Percentiles rank a stretch among this genome's conserved stretches.
Evolutionary conservation across 1,284 basidiomycete genomes (phyloP).

Genomic region (Leccinum solheimii): DNA sequence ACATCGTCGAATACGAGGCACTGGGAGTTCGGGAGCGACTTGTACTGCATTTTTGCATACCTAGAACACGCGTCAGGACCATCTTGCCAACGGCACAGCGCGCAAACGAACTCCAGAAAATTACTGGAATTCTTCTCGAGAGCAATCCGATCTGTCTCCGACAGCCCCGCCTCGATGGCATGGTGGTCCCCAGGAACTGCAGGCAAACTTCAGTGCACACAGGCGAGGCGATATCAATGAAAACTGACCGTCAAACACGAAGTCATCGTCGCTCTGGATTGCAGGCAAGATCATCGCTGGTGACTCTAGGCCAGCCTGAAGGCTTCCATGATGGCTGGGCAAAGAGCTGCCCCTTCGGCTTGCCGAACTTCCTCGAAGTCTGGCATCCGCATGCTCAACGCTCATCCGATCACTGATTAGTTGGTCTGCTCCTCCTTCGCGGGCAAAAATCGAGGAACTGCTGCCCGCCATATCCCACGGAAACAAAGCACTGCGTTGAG

Average conservation of each 20-base stretch:
- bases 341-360: conserved; percentile 54
- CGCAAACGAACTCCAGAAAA: conserved; percentile 64
- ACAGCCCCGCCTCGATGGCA: conserved; percentile 48
- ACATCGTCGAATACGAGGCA: conserved; percentile 63
- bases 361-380: conserved; percentile 53
- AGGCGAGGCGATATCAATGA: neutral
- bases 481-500: conserved; percentile 69
- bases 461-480: conserved; percentile 79
- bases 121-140: conserved; percentile 75
- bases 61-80: conserved; percentile 38
- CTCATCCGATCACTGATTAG: conserved; percentile 47
- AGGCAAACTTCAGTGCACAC: conserved; percentile 6
- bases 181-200: conserved; percentile 38
- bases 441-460: conserved; percentile 53
- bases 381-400: conserved; percentile 52
- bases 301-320: conserved; percentile 44
- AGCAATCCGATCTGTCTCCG: conserved; percentile 54
- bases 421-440: conserved; percentile 40
- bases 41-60: conserved; percentile 75
- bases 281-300: conserved; percentile 44
- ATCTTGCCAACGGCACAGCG: neutral
- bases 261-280: conserved; percentile 56
- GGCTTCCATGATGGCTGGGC: conserved; percentile 47
- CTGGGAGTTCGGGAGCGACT: conserved; percentile 49
- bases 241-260: conserved; percentile 58